Percentiles rank a stretch among this genome's conserved stretches.
Conservation (phyloP, 2,329 filamentous ascomycete species). For the Stemphylium lycopersici region DNA sequence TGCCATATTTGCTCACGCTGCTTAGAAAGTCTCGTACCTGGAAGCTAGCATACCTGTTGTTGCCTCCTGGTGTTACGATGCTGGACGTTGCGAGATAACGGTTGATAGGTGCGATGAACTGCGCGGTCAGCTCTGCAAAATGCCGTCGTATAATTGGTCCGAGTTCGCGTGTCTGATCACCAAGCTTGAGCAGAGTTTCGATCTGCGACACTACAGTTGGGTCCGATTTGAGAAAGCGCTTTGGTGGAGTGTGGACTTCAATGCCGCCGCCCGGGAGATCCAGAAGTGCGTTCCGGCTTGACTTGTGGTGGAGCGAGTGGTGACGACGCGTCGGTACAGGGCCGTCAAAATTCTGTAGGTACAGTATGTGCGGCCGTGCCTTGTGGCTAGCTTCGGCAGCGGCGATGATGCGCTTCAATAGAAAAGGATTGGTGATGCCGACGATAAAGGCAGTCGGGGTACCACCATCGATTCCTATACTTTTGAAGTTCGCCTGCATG, state of each 20-base stretch:
- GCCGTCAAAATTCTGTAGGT: slow-evolving; percentile 46
- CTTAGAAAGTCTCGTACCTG: slow-evolving; percentile 45
- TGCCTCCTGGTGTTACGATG: slow-evolving; percentile 43
- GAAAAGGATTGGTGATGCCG: slow-evolving; percentile 52
- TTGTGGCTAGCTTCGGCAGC: slow-evolving; percentile 44
- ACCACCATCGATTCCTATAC: slow-evolving; percentile 48
- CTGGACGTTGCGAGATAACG: slow-evolving; percentile 49
- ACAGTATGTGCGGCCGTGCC: slow-evolving; percentile 46
- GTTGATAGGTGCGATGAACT: slow-evolving; percentile 50
- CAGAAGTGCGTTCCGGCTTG: slow-evolving; percentile 42
- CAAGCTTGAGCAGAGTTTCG: slow-evolving; percentile 41
- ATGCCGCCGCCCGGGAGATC: slow-evolving; percentile 51
- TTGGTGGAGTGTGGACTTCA: slow-evolving; percentile 43
- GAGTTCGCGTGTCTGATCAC: slow-evolving; percentile 41
- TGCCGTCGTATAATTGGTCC: slow-evolving; percentile 49
- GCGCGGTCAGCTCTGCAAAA: slow-evolving; percentile 50
- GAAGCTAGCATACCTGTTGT: slow-evolving; percentile 49
- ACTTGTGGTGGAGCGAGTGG: slow-evolving; percentile 46
- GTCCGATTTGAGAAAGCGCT: slow-evolving; percentile 50
- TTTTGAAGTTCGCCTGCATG: slow-evolving; percentile 52
- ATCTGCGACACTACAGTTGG: slow-evolving; percentile 41
- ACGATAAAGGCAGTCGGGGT: slow-evolving; percentile 48
- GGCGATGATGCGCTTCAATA: slow-evolving; percentile 48
- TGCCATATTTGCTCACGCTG: slow-evolving; percentile 49
- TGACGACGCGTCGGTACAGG: slow-evolving; percentile 46